A percentile compares a stretch with the other conserved stretches of the same genome.
Evolutionary conservation across 129 eudicot genomes (phyloP).

Genomic region (Rutidosis leptorrhynchoides): DNA sequence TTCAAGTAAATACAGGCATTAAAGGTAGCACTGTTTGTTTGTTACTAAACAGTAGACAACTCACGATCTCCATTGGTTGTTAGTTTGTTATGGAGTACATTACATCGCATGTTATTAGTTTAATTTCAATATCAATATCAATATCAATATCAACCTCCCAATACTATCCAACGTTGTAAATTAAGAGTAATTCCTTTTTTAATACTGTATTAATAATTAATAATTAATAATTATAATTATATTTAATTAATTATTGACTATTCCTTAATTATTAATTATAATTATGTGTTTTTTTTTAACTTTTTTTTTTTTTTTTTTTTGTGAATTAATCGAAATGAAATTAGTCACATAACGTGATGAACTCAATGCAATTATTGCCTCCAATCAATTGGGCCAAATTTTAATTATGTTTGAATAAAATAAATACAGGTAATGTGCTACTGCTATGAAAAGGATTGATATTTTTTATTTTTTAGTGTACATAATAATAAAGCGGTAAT

Average conservation of each 20-base stretch:
- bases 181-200: no score
- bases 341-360: not conserved
- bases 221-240: no score
- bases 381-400: not conserved
- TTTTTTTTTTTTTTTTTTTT: no score
- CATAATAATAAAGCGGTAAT: no score
- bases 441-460: not conserved
- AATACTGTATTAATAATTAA: no score
- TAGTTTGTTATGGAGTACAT: not conserved
- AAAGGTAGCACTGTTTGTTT: not conserved
- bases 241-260: no score
- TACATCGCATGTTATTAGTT: not conserved
- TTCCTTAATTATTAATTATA: no score
- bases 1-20: not conserved
- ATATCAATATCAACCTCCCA: not conserved
- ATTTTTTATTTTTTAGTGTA: no score
- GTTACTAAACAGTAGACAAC: not conserved
- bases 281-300: not conserved
- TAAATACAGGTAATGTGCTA: no score
- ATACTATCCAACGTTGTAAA: no score
- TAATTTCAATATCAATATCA: not conserved
- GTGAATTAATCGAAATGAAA: not conserved
- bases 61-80: not conserved
- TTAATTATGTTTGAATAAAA: no score
- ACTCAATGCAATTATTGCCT: not conserved